Evolutionary conservation across 208 protist species (phyloP).

Genomic region (Angomonas ambiguus): DNA sequence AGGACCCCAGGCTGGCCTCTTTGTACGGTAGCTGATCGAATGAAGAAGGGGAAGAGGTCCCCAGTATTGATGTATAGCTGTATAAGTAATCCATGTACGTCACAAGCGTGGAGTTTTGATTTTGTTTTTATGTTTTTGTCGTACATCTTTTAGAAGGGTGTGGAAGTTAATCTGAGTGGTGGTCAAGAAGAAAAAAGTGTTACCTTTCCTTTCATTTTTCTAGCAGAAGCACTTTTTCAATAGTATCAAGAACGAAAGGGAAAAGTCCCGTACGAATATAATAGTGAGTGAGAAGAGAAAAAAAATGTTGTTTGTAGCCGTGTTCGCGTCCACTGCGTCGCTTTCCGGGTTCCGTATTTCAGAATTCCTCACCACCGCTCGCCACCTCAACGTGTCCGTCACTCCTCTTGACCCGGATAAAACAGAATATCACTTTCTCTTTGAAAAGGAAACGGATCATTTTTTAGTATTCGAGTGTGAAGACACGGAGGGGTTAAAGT

Average conservation of each 20-base stretch:
- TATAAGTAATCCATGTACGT: constrained; percentile 10
- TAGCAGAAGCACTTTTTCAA: constrained; percentile 10
- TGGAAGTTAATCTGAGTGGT: too few relatives aligned
- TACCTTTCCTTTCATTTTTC: constrained; percentile 1
- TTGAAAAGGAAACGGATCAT: constrained; percentile 18
- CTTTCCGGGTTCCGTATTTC: constrained; percentile 46
- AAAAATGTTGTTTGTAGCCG: constrained; percentile 57
- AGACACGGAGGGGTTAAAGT: constrained; percentile 14
- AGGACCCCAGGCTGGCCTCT: constrained; percentile 63
- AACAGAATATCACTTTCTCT: constrained; percentile 15
- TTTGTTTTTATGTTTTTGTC: constrained; percentile 13
- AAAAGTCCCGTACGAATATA: too few relatives aligned
- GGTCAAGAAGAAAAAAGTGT: background rate
- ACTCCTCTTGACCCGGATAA: constrained; percentile 18
- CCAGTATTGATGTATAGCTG: background rate
- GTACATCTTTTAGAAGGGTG: too few relatives aligned
- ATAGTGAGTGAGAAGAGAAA: background rate
- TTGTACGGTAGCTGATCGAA: constrained; percentile 31
- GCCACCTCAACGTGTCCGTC: constrained; percentile 30
- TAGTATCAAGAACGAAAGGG: too few relatives aligned
- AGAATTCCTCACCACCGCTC: constrained; percentile 48
- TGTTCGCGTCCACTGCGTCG: constrained; percentile 61
- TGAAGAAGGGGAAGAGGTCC: too few relatives aligned
- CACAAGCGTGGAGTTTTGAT: background rate
- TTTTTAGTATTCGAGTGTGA: constrained; percentile 42